Percentiles rank a stretch among this genome's conserved stretches.
Evolutionary conservation across 2,329 filamentous ascomycete genomes (phyloP).

Genomic region (Aureobasidium sp.): DNA sequence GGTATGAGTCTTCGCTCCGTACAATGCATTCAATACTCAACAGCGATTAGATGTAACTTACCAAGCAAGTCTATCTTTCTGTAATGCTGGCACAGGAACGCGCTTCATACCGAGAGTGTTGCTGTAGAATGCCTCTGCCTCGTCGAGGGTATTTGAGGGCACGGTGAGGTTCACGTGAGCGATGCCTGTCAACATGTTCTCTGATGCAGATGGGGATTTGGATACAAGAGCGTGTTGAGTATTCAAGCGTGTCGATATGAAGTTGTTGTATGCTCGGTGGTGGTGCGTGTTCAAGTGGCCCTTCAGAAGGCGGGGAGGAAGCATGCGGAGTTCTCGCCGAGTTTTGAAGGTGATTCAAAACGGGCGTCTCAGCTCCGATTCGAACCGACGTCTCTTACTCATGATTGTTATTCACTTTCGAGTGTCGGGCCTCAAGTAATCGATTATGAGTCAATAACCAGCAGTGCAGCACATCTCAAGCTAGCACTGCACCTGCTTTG

Average conservation of each 20-base stretch:
- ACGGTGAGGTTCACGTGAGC: constrained; percentile 56
- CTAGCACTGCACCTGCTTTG: no score
- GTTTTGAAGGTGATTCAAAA: not conserved
- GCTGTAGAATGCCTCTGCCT: constrained; percentile 50
- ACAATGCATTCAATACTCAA: not conserved
- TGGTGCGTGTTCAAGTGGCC: not conserved
- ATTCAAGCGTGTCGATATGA: not conserved
- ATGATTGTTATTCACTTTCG: not conserved
- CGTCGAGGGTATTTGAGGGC: constrained; percentile 44
- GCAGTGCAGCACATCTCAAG: no score
- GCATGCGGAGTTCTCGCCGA: not conserved
- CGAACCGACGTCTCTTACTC: not conserved
- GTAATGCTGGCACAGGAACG: constrained; percentile 46
- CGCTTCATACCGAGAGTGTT: constrained; percentile 49
- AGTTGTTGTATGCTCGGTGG: not conserved
- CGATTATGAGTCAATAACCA: no score
- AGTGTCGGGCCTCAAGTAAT: not conserved
- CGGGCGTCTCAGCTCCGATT: not conserved
- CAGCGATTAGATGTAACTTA: constrained; percentile 23
- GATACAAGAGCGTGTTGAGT: not conserved
- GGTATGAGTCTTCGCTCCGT: not conserved
- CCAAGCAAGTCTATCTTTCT: constrained; percentile 50
- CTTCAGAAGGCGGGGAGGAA: not conserved
- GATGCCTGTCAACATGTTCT: constrained; percentile 45
- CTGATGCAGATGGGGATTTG: no score